Evolutionary conservation across 768 basidiomycete genomes (phyloP).

Genomic region (Tulasnella sp.): DNA sequence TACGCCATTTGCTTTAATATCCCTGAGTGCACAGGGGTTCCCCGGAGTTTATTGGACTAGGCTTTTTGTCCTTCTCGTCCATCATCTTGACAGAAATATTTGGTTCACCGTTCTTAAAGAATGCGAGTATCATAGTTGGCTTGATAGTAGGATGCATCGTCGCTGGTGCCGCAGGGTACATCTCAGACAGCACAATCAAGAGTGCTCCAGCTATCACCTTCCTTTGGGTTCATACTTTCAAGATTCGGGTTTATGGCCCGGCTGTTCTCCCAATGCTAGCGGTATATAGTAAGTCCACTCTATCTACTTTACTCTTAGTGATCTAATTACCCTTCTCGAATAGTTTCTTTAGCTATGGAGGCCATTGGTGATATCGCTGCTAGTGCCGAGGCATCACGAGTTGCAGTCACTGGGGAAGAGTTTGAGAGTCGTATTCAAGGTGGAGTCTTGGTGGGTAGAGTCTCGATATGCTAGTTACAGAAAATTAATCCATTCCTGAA

Average conservation of each 20-base stretch:
- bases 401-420: conserved; percentile 56
- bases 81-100: conserved; percentile 73
- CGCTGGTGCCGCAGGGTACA: conserved; percentile 65
- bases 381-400: conserved; percentile 64
- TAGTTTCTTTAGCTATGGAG: conserved; percentile 67
- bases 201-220: conserved; percentile 69
- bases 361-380: conserved; percentile 78
- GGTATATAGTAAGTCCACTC: conserved; percentile 37
- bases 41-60: conserved; percentile 73
- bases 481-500: no score
- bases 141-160: conserved; percentile 69
- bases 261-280: conserved; percentile 49
- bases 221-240: conserved; percentile 70
- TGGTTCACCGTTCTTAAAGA: conserved; percentile 75
- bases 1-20: background rate
- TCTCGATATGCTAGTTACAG: no score
- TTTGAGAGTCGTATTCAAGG: conserved; percentile 79
- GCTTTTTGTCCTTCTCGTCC: conserved; percentile 65
- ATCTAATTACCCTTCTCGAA: background rate
- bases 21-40: conserved; percentile 45
- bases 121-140: conserved; percentile 61
- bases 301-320: background rate
- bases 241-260: conserved; percentile 60
- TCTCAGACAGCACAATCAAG: conserved; percentile 49
- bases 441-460: conserved; percentile 51